Evolutionary conservation across 2,329 filamentous ascomycete species (phyloP), one percentile per base, ranked within the genome.

Genomic region (Alternaria solani): DNA sequence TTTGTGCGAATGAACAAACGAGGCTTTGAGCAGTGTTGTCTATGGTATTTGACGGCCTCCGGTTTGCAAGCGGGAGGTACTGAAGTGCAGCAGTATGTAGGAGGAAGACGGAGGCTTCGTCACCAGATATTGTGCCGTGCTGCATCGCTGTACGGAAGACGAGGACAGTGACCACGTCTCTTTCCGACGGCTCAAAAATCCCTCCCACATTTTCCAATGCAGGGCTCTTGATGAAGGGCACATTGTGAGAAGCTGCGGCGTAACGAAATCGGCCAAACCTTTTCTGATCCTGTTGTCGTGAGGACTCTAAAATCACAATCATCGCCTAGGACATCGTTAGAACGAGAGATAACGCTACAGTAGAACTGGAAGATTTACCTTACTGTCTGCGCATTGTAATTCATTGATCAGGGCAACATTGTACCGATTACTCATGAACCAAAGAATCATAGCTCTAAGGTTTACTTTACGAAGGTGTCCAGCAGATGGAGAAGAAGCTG

Each of bases 51-150:
- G 30, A 49, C 46, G 46, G 46, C 46, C 46, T 49, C 46, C 46
- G 30, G 20, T 47, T 11, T 55, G 8, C 28, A 55, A 55, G 52
- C 32, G 52, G 41, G 42, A 48, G 25, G 34, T 55, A 55, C 42
- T 55, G 42, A 28, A 55, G 52, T 47, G 42, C 52, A 55, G 43
- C 30, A 55, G 52, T 55, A 47, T 55, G 42, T 20, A 55, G 52
- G 30, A 55, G 25, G 52, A 55, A 55, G 52, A 23, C 32, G n/a
- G 52, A 47, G 42, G 52, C 52, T 55, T 55, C 42, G 25, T 55
- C 34, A 39, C 25, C 42, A 55, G 28, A 18, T 55, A 55, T 55
- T 38, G 7, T 30, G 26, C 42, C 14, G 25, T 55, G 16, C 52
- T 30, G 42, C 42, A 41, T 55, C 52, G 41, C 42, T 47, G 42